Evolutionary conservation across 1,284 basidiomycete species (phyloP).

Genomic region (Tilletiaria anomala): DNA sequence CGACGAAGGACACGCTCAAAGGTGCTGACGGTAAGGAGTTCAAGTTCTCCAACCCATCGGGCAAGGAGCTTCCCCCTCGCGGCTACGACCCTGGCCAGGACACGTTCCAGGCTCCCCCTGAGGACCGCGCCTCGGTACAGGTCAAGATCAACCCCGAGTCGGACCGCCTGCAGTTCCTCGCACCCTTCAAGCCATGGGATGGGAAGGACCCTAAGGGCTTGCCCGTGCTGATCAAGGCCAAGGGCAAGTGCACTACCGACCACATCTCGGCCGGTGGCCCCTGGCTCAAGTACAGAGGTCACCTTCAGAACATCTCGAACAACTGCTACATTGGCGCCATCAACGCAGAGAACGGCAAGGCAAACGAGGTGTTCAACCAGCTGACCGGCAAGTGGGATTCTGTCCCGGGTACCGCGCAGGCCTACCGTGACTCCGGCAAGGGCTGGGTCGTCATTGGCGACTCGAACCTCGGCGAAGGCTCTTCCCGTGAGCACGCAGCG

Average conservation of each 20-base stretch:
- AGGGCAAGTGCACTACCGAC: constrained; percentile 85
- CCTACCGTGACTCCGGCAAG: constrained; percentile 76
- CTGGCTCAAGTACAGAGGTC: constrained; percentile 98
- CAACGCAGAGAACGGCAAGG: constrained; percentile 85
- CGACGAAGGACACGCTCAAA: constrained; percentile 73
- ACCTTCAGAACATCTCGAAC: constrained; percentile 95
- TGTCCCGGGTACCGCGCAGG: constrained; percentile 69
- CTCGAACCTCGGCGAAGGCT: constrained; percentile 90
- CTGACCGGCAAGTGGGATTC: constrained; percentile 69
- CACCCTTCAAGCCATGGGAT: constrained; percentile 83
- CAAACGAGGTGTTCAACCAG: constrained; percentile 86
- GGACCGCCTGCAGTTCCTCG: constrained; percentile 85
- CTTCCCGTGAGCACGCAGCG: constrained; percentile 92
- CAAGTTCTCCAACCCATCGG: constrained; percentile 82
- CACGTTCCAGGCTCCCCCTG: constrained; percentile 90
- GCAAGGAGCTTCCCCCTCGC: constrained; percentile 78
- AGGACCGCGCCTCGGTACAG: constrained; percentile 63
- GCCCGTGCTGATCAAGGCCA: constrained; percentile 91
- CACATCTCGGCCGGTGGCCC: constrained; percentile 80
- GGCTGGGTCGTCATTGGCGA: constrained; percentile 81
- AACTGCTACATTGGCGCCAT: constrained; percentile 96
- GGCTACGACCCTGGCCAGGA: constrained; percentile 94
- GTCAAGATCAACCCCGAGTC: constrained; percentile 78
- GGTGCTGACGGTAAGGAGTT: constrained; percentile 90
- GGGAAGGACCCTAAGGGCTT: constrained; percentile 79